Conservation (phyloP, 495 filamentous ascomycete species). For the Margaritispora aquatica region DNA sequence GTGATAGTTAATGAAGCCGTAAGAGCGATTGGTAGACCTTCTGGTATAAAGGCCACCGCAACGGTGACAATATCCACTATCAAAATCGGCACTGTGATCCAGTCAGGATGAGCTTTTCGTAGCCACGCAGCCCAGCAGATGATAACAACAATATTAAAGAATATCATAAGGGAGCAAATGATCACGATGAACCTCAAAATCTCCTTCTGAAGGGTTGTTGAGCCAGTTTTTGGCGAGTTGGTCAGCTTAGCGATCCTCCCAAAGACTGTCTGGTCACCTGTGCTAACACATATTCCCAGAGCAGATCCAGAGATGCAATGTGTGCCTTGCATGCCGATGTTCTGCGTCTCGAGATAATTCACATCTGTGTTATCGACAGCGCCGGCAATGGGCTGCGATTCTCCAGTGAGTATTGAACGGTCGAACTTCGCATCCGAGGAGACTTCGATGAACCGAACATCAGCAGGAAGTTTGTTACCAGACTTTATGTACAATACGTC, state of each 20-base stretch:
- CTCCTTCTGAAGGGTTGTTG: conserved; percentile 63
- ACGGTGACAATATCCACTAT: conserved; percentile 63
- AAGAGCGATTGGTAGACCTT: conserved; percentile 64
- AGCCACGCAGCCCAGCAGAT: conserved; percentile 66
- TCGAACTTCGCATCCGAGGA: conserved; percentile 67
- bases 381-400: conserved; percentile 57
- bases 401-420: conserved; percentile 61
- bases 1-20: conserved; percentile 47
- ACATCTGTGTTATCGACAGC: conserved; percentile 54
- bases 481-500: conserved; percentile 57
- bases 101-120: conserved; percentile 48
- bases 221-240: conserved; percentile 49
- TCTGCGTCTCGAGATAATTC: conserved; percentile 69
- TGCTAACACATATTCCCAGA: conserved; percentile 57
- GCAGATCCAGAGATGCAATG: conserved; percentile 60
- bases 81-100: conserved; percentile 62
- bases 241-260: conserved; percentile 61
- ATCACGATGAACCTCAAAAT: conserved; percentile 60
- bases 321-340: conserved; percentile 68
- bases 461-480: conserved; percentile 64
- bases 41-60: conserved; percentile 68
- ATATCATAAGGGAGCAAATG: conserved; percentile 50
- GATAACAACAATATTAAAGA: conserved; percentile 48
- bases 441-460: conserved; percentile 57
- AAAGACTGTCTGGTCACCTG: conserved; percentile 28